Evolutionary conservation across 2,329 filamentous ascomycete species (phyloP).

Genomic region (Monilinia laxa): DNA sequence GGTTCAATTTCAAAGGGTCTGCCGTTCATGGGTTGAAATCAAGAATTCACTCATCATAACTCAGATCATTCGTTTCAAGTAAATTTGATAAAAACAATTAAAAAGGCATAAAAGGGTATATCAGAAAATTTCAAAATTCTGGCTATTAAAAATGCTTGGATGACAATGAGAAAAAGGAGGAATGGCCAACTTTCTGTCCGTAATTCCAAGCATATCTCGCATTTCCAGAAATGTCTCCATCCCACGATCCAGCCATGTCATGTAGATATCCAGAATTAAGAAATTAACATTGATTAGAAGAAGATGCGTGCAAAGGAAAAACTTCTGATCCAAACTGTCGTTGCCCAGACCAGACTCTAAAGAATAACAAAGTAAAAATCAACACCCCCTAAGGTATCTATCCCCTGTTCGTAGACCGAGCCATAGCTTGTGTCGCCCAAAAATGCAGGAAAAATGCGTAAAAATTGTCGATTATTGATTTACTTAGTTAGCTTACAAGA

Average conservation of each 20-base stretch:
- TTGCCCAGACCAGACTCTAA: constrained; percentile 19
- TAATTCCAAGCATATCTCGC: not conserved
- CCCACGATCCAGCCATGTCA: constrained; percentile 11
- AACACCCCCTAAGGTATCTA: constrained; percentile 25
- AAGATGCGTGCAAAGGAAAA: constrained; percentile 6
- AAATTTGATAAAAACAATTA: not conserved
- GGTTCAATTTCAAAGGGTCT: not conserved
- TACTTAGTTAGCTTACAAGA: constrained; percentile 39
- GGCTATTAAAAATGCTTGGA: constrained; percentile 2
- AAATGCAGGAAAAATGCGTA: constrained; percentile 29
- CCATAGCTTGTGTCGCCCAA: constrained; percentile 26
- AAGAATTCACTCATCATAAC: not conserved
- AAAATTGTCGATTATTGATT: constrained; percentile 24
- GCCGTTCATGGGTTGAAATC: not conserved
- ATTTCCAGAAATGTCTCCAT: constrained; percentile 11
- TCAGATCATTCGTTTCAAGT: not conserved
- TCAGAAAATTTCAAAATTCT: constrained; percentile 16
- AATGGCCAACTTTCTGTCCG: constrained; percentile 4
- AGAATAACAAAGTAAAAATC: constrained; percentile 23
- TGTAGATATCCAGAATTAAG: constrained; percentile 12
- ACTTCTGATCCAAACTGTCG: constrained; percentile 17
- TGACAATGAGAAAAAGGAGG: constrained; percentile 13
- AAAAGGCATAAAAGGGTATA: not conserved
- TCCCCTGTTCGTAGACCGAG: constrained; percentile 37
- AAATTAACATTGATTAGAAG: constrained; percentile 11